These are phyloP conservation scores for Pleurotus ostreatus DNA, from an alignment of 768 basidiomycete genomes.

Conservation along the genomic window DNA sequence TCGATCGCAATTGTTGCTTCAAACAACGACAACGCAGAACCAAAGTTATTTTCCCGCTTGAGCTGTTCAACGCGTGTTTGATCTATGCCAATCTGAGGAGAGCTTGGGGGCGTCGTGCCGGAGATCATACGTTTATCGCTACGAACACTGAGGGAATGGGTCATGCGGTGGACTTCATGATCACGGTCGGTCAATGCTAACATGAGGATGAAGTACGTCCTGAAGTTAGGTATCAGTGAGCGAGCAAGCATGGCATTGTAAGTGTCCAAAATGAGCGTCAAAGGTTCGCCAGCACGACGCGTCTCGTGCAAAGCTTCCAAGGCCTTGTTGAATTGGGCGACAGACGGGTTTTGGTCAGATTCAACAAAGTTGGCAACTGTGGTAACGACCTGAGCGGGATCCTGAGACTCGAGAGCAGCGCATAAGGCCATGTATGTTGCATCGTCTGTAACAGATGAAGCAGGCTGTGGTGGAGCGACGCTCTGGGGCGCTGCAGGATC, in stretches of 20 bases:
- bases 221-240: conserved; percentile 55
- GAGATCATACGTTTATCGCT: conserved; percentile 29
- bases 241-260: conserved; percentile 70
- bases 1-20: conserved; percentile 44
- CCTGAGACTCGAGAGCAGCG: conserved; percentile 21
- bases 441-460: background rate
- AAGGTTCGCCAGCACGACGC: conserved; percentile 46
- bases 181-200: conserved; percentile 63
- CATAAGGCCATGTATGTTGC: conserved; percentile 19
- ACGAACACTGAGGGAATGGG: conserved; percentile 39
- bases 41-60: conserved; percentile 64
- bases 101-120: conserved; percentile 16
- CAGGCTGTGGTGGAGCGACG: background rate
- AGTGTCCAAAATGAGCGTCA: conserved; percentile 53
- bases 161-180: conserved; percentile 48
- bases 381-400: conserved; percentile 25
- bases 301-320: conserved; percentile 47
- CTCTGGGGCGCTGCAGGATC: conserved; percentile 20
- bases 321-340: conserved; percentile 60
- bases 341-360: conserved; percentile 26
- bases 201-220: conserved; percentile 64
- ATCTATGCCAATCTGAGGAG: conserved; percentile 20
- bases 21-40: conserved; percentile 70
- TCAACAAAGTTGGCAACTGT: conserved; percentile 31
- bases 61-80: conserved; percentile 39